Base-by-base conservation (phyloP, 164 flowering plant species). In the Houttuynia cordata region DNA sequence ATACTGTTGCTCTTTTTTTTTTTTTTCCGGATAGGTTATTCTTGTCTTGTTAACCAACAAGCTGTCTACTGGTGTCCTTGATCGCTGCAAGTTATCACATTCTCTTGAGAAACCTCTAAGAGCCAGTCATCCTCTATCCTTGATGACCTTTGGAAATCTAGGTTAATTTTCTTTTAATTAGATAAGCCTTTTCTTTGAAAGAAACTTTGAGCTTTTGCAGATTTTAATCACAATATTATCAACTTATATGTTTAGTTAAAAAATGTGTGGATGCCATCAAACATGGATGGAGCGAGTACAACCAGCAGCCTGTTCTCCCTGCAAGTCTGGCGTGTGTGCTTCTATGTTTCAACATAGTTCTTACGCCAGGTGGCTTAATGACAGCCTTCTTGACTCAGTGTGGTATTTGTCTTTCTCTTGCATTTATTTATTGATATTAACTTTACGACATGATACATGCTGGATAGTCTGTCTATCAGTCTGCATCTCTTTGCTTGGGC, bases 251-350 rank as follows among this genome's bases (percentile, higher is more conserved):
- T 37, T 34, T 75, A 87, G 96, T 84, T 70, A 68, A 66, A 68
- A 73, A 61, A 60, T 68, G 87, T 67, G 21, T 83, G 62, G 84
- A 83, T 73, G 80, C 90, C 59, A 83, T 94, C 68, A 87, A 78
- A 78, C 81, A 78, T 62, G 99, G 99, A 14, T 94, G 99, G 97
- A 60, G 71, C 68, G 99, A 91, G 62, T 94, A 94, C 74, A 70
- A 84, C 65, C 81, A 84, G 67, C 97, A 88, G 75, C 97, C 99
- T 63, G 97, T 87, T 79, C 91, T 94, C 63, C 99, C 99, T 66
- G 99, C 99, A 68, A 94, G 99, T 74, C 79, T 94, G 49, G 97
- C 97, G 19, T 91, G 76, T 77, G 99, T 94, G 59, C 82, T 94
- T 58, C 90, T 91, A 55, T 87, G 67, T 77, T 94, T 88, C 79